Base-by-base conservation (phyloP, 345 rosid species). In the Brassica juncea region DNA sequence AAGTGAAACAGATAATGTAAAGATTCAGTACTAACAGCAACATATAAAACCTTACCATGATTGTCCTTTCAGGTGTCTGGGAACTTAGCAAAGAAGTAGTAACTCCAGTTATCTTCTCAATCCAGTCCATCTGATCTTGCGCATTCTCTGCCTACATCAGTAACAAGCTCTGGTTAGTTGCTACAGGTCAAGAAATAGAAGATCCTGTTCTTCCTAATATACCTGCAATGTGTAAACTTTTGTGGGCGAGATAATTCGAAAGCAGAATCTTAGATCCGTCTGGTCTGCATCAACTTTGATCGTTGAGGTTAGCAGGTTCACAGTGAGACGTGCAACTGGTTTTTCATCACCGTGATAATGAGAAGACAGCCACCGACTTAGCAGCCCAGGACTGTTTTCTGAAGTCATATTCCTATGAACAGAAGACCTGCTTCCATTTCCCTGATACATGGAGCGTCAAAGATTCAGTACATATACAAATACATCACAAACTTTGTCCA, bases 91-190 rank as follows among this genome's bases (percentile, higher is more conserved):
- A 84, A 27, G 89, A 87, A 76, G 94, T 78, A 78, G 87, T 91
- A 5, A 89, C 97, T 78, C 94, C 97, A 66, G 86, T 91, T 82
- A 91, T 91, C 78, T 89, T 91, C 57, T 91, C 94, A 7, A 91
- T 91, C 97, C 97, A 88, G 81, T 91, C 97, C 91, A 84, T 87
- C 82, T 91, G 97, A 77, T 91, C 94, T 47, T 77, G 71, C n/a
- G 90, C 89, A 84, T 86, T 91, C 84, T 91, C 93, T 73, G 97
- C 97, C 97, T 91, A 85, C 85, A 83, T 80, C 75, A 67, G 30
- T 27, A 64, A 79, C 35, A 16, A 6, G 39, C 16, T 15, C 8
- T 73, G 37, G 73, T 78, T 27, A 78, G 57, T 72, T 21, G 1
- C 25, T 1, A 23, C 1, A 23, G 25, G 25, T 4, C 16, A 55